Evolutionary conservation across 495 filamentous ascomycete species (phyloP).

Genomic region (Amphirosellinia nigrospora): DNA sequence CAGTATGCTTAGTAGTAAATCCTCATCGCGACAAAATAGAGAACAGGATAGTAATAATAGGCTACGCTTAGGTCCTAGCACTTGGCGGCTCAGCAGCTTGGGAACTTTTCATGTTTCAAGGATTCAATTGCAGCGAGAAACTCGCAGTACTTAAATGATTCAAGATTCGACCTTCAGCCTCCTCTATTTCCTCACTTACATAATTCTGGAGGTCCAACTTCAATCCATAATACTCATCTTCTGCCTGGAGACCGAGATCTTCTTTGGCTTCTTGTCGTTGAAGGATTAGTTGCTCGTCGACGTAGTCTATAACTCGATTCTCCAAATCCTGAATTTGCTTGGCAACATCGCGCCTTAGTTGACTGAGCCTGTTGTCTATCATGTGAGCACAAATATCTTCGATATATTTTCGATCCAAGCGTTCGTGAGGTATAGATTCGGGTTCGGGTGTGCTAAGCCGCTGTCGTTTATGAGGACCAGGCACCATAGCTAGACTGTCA

Average conservation of each 20-base stretch:
- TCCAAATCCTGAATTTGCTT: constrained; percentile 17
- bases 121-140: constrained; percentile 21
- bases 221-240: constrained; percentile 21
- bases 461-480: constrained; percentile 12
- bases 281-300: constrained; percentile 16
- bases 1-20: too few relatives aligned
- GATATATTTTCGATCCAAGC: constrained; percentile 22
- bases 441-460: constrained; percentile 8
- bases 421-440: background rate
- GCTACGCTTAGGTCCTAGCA: background rate
- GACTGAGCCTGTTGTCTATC: constrained; percentile 16
- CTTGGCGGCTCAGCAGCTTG: background rate
- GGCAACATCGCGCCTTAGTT: constrained; percentile 5
- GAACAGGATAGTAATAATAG: background rate
- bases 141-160: constrained; percentile 19
- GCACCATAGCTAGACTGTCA: background rate
- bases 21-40: background rate
- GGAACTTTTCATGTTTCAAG: background rate
- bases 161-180: constrained; percentile 21
- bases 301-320: constrained; percentile 20
- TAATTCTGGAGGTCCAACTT: constrained; percentile 19
- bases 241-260: constrained; percentile 6
- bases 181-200: constrained; percentile 21
- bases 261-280: constrained; percentile 13
- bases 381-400: constrained; percentile 21